Conservation (phyloP, 805 yeast species). For the Lipomyces starkeyi region DNA sequence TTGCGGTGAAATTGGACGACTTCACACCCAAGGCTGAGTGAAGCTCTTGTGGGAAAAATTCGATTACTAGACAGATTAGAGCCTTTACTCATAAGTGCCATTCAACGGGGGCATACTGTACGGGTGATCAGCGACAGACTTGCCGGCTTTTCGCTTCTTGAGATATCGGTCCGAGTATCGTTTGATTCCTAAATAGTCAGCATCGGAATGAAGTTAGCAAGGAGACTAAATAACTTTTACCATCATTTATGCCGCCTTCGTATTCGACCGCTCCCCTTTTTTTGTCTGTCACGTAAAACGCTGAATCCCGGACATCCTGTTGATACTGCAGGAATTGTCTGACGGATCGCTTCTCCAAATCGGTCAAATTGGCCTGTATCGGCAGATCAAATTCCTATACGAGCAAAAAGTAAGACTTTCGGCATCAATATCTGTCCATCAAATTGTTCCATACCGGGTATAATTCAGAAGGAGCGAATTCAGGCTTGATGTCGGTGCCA, state of each 20-base stretch:
- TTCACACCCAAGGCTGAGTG: conserved; percentile 34
- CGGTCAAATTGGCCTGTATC: conserved; percentile 32
- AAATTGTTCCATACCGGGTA: conserved; percentile 29
- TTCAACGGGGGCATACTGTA: conserved; percentile 26
- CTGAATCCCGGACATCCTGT: conserved; percentile 37
- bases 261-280: conserved; percentile 30
- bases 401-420: background rate
- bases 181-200: conserved; percentile 29
- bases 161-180: conserved; percentile 40
- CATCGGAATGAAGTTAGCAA: background rate
- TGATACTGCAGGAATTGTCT: conserved; percentile 35
- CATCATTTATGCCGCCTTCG: conserved; percentile 37
- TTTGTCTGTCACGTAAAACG: conserved; percentile 34
- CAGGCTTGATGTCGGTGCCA: conserved; percentile 34
- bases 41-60: conserved; percentile 37
- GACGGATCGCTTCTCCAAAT: conserved; percentile 30
- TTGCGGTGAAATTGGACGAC: background rate
- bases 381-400: conserved; percentile 29
- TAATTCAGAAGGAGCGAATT: conserved; percentile 33
- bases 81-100: background rate
- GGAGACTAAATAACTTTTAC: background rate
- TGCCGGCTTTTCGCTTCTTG: conserved; percentile 27
- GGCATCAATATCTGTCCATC: background rate
- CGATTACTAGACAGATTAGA: conserved; percentile 20
- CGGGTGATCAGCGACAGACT: conserved; percentile 37